These are phyloP conservation scores for Suhomyces coccinellae DNA, from an alignment of 1,139 yeast species.

Conservation along the genomic window DNA sequence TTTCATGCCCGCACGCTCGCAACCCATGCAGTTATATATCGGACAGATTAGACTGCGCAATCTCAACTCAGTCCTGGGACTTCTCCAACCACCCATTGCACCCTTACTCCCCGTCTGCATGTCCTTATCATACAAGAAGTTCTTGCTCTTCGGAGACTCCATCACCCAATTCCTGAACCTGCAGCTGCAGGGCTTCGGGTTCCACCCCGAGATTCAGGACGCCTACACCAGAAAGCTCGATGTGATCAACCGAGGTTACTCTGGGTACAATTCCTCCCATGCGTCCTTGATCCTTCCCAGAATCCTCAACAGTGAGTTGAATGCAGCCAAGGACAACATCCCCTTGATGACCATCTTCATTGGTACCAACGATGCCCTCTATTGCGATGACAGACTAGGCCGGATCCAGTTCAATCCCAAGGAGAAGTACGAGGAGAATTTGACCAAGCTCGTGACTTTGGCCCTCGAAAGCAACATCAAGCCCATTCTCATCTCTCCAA, in stretches of 20 bases:
- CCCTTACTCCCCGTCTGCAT: background rate
- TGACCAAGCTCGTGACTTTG: slow-evolving; percentile 38
- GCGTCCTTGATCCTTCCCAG: slow-evolving; percentile 47
- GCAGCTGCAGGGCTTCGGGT: slow-evolving; percentile 39
- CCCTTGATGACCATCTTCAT: slow-evolving; percentile 59
- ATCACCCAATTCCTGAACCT: slow-evolving; percentile 56
- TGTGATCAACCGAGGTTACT: slow-evolving; percentile 58
- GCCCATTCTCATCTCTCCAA: slow-evolving; percentile 64
- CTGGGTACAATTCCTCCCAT: slow-evolving; percentile 63
- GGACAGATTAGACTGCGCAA: too few relatives aligned
- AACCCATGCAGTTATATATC: too few relatives aligned
- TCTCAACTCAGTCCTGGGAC: background rate
- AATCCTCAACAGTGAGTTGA: slow-evolving; percentile 45
- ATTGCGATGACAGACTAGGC: slow-evolving; percentile 20
- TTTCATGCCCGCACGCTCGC: too few relatives aligned
- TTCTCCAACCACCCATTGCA: background rate
- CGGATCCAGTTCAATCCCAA: slow-evolving; percentile 56
- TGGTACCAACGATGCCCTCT: slow-evolving; percentile 74
- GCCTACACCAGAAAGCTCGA: slow-evolving; percentile 54
- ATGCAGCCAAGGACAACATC: slow-evolving; percentile 25
- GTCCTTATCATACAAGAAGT: slow-evolving; percentile 35
- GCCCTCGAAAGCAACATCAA: slow-evolving; percentile 44
- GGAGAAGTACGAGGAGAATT: slow-evolving; percentile 49
- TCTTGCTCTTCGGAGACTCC: slow-evolving; percentile 69
- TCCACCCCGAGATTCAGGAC: slow-evolving; percentile 53